These are phyloP conservation scores for Barnettozyma botsteinii DNA, from an alignment of 805 yeast species.

Conservation along the genomic window DNA sequence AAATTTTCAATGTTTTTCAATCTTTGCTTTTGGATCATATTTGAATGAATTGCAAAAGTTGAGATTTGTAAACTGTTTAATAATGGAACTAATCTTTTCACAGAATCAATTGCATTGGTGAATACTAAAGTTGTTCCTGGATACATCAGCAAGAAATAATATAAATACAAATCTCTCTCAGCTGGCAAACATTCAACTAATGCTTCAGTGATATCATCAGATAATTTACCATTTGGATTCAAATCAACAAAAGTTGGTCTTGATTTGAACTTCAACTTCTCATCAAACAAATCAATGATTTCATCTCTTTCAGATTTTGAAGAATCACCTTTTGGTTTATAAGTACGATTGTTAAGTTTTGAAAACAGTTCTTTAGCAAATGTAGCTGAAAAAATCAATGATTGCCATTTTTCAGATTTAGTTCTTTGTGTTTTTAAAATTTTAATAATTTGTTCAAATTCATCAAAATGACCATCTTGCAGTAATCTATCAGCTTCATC, in stretches of 20 bases:
- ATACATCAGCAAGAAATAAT: slow-evolving; percentile 79
- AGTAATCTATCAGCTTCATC: slow-evolving; percentile 96
- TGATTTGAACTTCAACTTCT: slow-evolving; percentile 66
- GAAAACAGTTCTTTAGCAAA: slow-evolving; percentile 78
- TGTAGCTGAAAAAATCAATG: slow-evolving; percentile 92
- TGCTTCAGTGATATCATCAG: slow-evolving; percentile 73
- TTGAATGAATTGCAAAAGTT: slow-evolving; percentile 77
- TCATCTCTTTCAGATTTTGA: slow-evolving; percentile 42
- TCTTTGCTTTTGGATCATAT: slow-evolving; percentile 93
- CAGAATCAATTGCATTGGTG: slow-evolving; percentile 93
- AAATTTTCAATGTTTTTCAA: slow-evolving; percentile 80
- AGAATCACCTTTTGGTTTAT: slow-evolving; percentile 25
- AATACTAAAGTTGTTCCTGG: slow-evolving; percentile 89
- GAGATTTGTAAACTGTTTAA: slow-evolving; percentile 65
- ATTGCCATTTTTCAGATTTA: slow-evolving; percentile 55
- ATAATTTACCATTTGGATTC: slow-evolving; percentile 77
- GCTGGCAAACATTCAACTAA: slow-evolving; percentile 85
- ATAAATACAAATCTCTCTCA: slow-evolving; percentile 85
- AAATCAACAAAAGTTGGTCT: slow-evolving; percentile 75
- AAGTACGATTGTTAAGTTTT: slow-evolving; percentile 48
- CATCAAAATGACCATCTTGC: slow-evolving; percentile 96
- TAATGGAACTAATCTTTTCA: slow-evolving; percentile 75
- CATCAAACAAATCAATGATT: slow-evolving; percentile 57
- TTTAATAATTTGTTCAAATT: slow-evolving; percentile 75
- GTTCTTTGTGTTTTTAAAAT: slow-evolving; percentile 49